These are phyloP conservation scores for Apocynum venetum DNA, from an alignment of 257 asterid genomes.

Conservation along the genomic window DNA sequence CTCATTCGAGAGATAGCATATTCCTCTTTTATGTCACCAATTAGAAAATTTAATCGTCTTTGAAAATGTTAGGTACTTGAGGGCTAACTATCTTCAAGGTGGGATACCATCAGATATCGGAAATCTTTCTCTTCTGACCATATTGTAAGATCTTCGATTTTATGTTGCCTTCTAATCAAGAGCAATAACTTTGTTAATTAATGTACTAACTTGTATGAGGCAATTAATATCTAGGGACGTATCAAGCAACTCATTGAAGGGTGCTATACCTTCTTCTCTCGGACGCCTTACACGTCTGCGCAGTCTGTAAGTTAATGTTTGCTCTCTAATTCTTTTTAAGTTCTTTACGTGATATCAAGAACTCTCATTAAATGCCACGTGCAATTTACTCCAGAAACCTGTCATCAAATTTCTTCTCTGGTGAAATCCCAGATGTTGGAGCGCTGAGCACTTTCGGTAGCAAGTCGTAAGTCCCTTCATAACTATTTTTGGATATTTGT, in stretches of 20 bases:
- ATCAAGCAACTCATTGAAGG: conserved; percentile 83
- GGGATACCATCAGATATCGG: conserved; percentile 86
- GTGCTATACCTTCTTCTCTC: conserved; percentile 89
- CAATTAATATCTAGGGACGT: conserved; percentile 54
- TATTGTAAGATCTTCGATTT: conserved; percentile 58
- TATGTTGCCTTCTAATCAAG: background rate
- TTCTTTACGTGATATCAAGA: background rate
- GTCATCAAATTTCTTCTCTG: conserved; percentile 88
- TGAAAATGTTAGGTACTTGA: conserved; percentile 52
- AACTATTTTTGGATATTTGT: background rate
- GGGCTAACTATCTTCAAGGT: conserved; percentile 84
- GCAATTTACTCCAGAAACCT: conserved; percentile 49
- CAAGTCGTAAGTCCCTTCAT: conserved; percentile 58
- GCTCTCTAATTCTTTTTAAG: background rate
- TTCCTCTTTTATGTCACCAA: background rate
- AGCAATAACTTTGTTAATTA: background rate
- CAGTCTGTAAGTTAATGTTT: conserved; percentile 52
- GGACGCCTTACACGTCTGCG: conserved; percentile 66
- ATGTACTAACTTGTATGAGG: conserved; percentile 2
- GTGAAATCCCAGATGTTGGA: conserved; percentile 95
- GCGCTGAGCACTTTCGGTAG: conserved; percentile 71
- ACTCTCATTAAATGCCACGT: background rate
- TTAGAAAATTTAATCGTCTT: background rate
- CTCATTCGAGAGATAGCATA: background rate
- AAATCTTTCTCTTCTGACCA: conserved; percentile 69